These are phyloP conservation scores for Monoraphidium neglectum DNA, from an alignment of 139 green algal species.

Conservation along the genomic window DNA sequence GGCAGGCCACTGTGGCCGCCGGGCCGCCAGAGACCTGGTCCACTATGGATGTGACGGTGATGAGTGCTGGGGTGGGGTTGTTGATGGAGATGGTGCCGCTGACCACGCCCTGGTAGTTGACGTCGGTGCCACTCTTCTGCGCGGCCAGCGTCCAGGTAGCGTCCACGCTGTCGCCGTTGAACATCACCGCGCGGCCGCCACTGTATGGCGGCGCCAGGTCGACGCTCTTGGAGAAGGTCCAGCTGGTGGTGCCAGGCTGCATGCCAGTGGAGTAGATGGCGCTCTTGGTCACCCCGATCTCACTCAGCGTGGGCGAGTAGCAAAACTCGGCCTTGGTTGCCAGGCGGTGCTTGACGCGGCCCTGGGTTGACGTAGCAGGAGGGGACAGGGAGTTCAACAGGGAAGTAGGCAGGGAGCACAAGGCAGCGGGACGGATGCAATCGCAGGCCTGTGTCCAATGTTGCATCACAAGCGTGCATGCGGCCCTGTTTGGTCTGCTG, in stretches of 20 bases:
- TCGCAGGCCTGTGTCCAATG: too few species aligned
- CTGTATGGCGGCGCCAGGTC: slow-evolving; percentile 1
- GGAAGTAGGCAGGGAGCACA: too few species aligned
- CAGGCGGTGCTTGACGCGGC: too few species aligned
- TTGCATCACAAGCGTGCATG: too few species aligned
- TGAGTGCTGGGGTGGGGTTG: slow-evolving; percentile 1
- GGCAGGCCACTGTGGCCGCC: slow-evolving; percentile 16
- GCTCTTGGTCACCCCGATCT: slow-evolving; percentile 28
- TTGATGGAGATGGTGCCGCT: slow-evolving; percentile 25
- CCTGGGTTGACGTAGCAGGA: too few species aligned
- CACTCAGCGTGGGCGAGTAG: slow-evolving; percentile 17
- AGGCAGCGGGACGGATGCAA: too few species aligned
- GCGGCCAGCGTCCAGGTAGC: slow-evolving; percentile 12
- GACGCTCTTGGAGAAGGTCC: slow-evolving; percentile 27
- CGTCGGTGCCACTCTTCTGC: slow-evolving; percentile 28
- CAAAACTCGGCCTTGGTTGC: slow-evolving; percentile 30
- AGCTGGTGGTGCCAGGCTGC: slow-evolving; percentile 22
- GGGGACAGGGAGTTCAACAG: too few species aligned
- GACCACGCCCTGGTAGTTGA: slow-evolving; percentile 21
- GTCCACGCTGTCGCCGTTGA: slow-evolving; percentile 29
- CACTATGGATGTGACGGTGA: slow-evolving; percentile 26
- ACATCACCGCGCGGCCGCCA: slow-evolving; percentile 17
- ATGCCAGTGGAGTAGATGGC: slow-evolving; percentile 25
- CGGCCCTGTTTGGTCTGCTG: too few species aligned
- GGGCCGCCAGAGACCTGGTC: slow-evolving; percentile 19